Conservation (phyloP, 306 rosid genomes). For the Citrullus colocynthis region DNA sequence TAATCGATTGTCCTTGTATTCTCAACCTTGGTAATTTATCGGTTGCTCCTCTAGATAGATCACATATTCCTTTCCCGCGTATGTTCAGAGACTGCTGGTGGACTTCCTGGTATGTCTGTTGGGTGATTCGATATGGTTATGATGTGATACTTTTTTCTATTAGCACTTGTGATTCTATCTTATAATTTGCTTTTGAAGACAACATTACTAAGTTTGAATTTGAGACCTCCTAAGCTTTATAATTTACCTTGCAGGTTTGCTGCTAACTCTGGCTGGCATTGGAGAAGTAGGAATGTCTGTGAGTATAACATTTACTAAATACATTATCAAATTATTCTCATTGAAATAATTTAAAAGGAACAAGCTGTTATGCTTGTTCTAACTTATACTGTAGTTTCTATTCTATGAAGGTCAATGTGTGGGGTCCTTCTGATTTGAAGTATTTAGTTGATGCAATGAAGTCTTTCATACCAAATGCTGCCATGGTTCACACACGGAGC, state of each 20-base stretch:
- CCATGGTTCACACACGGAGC: conserved; percentile 91
- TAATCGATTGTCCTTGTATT: conserved; percentile 1
- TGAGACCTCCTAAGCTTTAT: background rate
- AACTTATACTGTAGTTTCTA: conserved; percentile 8
- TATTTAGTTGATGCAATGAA: conserved; percentile 77
- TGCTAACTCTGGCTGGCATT: conserved; percentile 89
- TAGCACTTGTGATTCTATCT: background rate
- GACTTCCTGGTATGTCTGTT: conserved; percentile 70
- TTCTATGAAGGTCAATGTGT: conserved; percentile 53
- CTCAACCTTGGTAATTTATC: conserved; percentile 2
- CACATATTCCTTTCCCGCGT: conserved; percentile 91
- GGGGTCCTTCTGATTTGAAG: conserved; percentile 89
- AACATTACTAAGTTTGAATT: background rate
- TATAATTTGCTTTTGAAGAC: background rate
- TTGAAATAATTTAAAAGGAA: background rate
- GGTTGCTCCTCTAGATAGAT: conserved; percentile 50
- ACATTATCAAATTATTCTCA: background rate
- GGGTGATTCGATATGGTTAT: background rate
- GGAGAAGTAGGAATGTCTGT: conserved; percentile 89
- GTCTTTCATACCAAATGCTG: conserved; percentile 78
- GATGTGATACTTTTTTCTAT: background rate
- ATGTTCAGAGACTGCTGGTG: conserved; percentile 90
- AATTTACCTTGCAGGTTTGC: conserved; percentile 47
- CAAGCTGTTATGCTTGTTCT: background rate
- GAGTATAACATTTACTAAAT: conserved; percentile 19